Conservation (phyloP, 306 rosid genomes). For the barrel medic (Medicago truncatula) region DNA sequence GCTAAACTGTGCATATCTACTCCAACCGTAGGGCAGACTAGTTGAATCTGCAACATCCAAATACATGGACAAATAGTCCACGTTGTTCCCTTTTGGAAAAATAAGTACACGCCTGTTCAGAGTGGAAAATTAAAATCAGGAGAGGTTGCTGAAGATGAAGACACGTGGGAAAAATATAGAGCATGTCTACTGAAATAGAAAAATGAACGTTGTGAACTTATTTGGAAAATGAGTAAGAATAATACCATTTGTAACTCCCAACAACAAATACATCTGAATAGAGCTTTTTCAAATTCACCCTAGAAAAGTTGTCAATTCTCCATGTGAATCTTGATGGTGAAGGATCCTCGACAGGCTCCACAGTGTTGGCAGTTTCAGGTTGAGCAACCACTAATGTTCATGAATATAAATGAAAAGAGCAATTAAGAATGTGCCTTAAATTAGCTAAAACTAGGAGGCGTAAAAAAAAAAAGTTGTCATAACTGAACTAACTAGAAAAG, state of each 20-base stretch:
- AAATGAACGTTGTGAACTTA: constrained; percentile 20
- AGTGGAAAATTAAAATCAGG: constrained; percentile 33
- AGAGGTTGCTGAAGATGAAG: constrained; percentile 28
- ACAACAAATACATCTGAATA: constrained; percentile 77
- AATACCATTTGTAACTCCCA: constrained; percentile 87
- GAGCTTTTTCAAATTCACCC: constrained; percentile 71
- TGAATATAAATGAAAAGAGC: constrained; percentile 36
- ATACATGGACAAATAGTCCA: constrained; percentile 85
- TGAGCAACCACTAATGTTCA: constrained; percentile 64
- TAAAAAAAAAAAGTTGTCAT: not conserved
- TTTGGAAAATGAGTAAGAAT: constrained; percentile 12
- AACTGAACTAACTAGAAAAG: constrained; percentile 19
- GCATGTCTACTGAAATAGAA: constrained; percentile 3
- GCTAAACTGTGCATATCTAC: constrained; percentile 89
- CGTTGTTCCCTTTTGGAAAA: constrained; percentile 94
- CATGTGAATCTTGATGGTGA: constrained; percentile 76
- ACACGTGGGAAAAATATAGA: not conserved
- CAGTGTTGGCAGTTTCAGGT: constrained; percentile 68
- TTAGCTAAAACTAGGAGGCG: constrained; percentile 9
- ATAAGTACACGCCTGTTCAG: constrained; percentile 82
- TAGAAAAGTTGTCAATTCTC: constrained; percentile 81
- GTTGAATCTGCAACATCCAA: constrained; percentile 87
- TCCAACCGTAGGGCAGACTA: constrained; percentile 89
- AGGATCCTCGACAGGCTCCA: constrained; percentile 85
- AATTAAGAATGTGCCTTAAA: constrained; percentile 33